phyloP scores from a whole-genome alignment of 1,284 basidiomycete species.

The Cryptococcus floricola region DNA sequence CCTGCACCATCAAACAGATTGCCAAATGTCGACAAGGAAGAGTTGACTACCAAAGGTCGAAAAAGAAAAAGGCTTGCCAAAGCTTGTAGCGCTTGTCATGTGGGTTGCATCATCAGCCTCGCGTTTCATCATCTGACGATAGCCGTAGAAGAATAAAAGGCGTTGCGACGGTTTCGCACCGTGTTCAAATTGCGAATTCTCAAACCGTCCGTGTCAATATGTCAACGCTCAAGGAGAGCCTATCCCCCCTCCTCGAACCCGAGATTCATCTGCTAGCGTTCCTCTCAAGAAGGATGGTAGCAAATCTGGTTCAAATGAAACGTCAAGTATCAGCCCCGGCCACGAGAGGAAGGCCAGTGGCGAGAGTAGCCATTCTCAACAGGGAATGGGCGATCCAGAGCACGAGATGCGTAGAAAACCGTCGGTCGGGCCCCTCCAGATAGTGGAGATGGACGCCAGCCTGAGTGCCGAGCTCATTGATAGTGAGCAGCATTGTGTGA shows the following conservation, averaged over 20 bases:
- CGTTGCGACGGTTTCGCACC: conserved; percentile 54
- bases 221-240: conserved; percentile 47
- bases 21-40: conserved; percentile 28
- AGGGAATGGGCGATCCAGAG: conserved; percentile 14
- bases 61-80: conserved; percentile 48
- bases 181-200: conserved; percentile 55
- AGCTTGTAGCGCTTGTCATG: conserved; percentile 49
- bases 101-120: conserved; percentile 17
- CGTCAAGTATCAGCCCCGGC: neutral
- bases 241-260: conserved; percentile 47
- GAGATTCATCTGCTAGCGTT: conserved; percentile 29
- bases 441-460: conserved; percentile 35
- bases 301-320: neutral
- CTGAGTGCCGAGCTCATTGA: conserved; percentile 42
- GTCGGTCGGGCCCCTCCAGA: conserved; percentile 23
- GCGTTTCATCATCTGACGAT: neutral
- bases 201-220: conserved; percentile 50
- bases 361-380: conserved; percentile 12
- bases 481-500: conserved; percentile 20
- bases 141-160: conserved; percentile 50
- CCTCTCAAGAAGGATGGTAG: conserved; percentile 7
- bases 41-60: conserved; percentile 48
- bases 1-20: neutral
- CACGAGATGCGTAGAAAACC: conserved; percentile 2
- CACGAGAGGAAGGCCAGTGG: conserved; percentile 4